A percentile compares a stretch with the other conserved stretches of the same genome.
phyloP scores from a whole-genome alignment of 768 basidiomycete species.

The Russula vinacea region DNA sequence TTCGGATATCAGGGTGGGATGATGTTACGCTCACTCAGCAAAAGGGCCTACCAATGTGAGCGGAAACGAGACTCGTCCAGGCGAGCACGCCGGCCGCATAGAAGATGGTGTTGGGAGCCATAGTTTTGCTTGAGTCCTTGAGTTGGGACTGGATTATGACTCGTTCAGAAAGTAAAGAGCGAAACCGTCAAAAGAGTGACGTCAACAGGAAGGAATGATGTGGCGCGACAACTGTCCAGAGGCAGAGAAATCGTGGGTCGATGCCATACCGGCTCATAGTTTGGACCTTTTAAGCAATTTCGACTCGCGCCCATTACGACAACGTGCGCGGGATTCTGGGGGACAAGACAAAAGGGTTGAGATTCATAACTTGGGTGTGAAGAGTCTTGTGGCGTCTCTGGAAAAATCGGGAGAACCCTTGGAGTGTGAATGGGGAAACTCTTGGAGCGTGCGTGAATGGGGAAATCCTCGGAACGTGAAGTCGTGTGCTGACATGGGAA shows the following conservation, averaged over 20 bases:
- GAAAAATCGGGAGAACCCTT: too few relatives aligned
- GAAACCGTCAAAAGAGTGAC: slow-evolving; percentile 9
- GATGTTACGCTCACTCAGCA: background rate
- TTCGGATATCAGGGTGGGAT: background rate
- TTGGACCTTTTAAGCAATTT: background rate
- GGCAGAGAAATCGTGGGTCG: background rate
- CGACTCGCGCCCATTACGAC: background rate
- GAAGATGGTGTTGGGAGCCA: slow-evolving; percentile 1
- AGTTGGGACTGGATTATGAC: too few relatives aligned
- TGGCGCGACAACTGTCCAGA: background rate
- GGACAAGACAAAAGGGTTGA: too few relatives aligned
- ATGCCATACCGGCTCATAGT: background rate
- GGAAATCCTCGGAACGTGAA: too few relatives aligned
- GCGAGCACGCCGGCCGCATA: slow-evolving; percentile 2
- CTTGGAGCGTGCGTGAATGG: background rate
- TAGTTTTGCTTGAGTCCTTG: background rate
- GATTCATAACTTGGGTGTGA: background rate
- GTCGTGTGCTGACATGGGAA: too few relatives aligned
- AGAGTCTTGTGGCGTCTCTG: background rate
- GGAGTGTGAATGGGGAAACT: background rate
- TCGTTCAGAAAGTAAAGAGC: background rate
- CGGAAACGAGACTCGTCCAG: slow-evolving; percentile 6
- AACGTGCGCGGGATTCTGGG: background rate
- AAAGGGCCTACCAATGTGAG: slow-evolving; percentile 9
- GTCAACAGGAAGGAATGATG: background rate